Evolutionary conservation across 2,329 filamentous ascomycete genomes (phyloP).

Genomic region (Neonectria ditissima): DNA sequence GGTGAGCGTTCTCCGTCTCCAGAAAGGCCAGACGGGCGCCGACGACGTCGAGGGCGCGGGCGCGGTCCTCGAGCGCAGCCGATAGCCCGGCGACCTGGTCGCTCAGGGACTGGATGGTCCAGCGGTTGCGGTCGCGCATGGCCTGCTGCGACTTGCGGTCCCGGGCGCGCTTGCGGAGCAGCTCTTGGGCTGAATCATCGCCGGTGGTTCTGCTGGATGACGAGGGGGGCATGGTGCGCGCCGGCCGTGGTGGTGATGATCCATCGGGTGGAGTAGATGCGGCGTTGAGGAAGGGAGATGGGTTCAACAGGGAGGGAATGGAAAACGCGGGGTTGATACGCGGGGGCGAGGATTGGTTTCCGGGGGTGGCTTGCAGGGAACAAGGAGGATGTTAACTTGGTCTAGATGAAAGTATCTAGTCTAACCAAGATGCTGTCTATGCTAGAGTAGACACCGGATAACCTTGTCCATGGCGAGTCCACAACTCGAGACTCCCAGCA

Average conservation of each 20-base stretch:
- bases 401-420: no score
- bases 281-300: no score
- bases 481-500: no score
- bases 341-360: slow-evolving; percentile 5
- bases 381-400: no score
- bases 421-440: no score
- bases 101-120: slow-evolving; percentile 45
- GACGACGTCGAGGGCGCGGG: slow-evolving; percentile 31
- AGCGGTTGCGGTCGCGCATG: slow-evolving; percentile 50
- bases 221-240: slow-evolving; percentile 26
- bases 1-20: slow-evolving; percentile 45
- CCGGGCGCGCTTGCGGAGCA: slow-evolving; percentile 48
- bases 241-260: neutral
- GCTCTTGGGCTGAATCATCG: slow-evolving; percentile 27
- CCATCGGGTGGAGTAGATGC: slow-evolving; percentile 13
- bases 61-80: slow-evolving; percentile 39
- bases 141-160: slow-evolving; percentile 50
- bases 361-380: slow-evolving; percentile 8
- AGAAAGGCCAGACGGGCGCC: slow-evolving; percentile 39
- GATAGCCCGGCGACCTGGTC: slow-evolving; percentile 46
- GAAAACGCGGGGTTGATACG: slow-evolving; percentile 24
- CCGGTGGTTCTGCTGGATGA: slow-evolving; percentile 8
- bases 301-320: no score
- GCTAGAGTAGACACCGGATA: no score
- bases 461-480: no score